Conservation (phyloP, 352 stramenopile species). For the Globisporangium viniferum region DNA sequence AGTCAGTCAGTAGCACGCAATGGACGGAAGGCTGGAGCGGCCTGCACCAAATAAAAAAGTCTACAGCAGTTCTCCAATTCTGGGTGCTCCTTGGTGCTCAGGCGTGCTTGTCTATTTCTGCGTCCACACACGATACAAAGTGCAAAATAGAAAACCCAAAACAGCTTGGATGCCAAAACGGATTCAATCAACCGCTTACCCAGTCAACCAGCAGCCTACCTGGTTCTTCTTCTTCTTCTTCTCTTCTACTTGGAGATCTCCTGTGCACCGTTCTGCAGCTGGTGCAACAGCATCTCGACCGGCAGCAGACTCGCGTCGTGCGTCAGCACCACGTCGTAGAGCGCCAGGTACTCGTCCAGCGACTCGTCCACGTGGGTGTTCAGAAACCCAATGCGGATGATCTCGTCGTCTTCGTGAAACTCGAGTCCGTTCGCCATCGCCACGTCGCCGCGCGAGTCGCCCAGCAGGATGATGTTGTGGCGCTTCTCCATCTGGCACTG, state of each 20-base stretch:
- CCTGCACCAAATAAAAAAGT: background rate
- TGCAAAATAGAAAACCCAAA: background rate
- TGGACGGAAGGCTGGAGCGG: background rate
- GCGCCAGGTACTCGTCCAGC: constrained; percentile 57
- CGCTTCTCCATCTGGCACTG: constrained; percentile 69
- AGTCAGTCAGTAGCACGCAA: background rate
- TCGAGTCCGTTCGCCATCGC: constrained; percentile 48
- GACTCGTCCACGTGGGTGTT: constrained; percentile 66
- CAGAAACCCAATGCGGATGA: constrained; percentile 68
- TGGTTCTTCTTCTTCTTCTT: background rate
- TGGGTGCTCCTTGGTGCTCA: background rate
- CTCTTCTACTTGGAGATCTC: background rate
- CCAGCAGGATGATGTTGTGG: constrained; percentile 71
- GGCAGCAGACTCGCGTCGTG: constrained; percentile 64
- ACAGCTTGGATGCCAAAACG: background rate
- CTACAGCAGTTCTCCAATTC: background rate
- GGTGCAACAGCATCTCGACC: constrained; percentile 56
- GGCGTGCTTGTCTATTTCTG: background rate
- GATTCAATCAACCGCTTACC: background rate
- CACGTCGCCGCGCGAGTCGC: constrained; percentile 65
- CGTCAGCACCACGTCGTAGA: constrained; percentile 77
- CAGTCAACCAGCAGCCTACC: background rate
- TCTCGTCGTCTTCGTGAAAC: constrained; percentile 33
- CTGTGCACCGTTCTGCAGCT: constrained; percentile 26
- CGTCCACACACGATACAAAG: background rate